A percentile compares a stretch with the other conserved stretches of the same genome.
Conservation (phyloP, 805 yeast species). For the Metschnikowia kunwiensis region DNA sequence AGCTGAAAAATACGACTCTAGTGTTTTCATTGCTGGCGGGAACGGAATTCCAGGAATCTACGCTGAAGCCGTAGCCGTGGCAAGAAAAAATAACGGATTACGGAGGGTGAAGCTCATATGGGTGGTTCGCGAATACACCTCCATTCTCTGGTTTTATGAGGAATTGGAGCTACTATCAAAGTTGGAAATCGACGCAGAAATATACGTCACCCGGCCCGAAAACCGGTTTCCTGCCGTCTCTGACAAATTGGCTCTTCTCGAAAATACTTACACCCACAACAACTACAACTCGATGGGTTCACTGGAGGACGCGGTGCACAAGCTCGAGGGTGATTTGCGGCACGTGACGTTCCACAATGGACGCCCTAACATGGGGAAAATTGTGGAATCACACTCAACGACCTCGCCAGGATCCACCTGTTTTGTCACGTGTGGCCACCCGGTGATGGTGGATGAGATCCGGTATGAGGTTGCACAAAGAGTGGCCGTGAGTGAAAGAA, state of each 20-base stretch:
- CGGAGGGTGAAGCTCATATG: constrained; percentile 50
- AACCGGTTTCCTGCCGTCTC: neutral
- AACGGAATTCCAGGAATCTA: constrained; percentile 42
- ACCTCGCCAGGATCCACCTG: constrained; percentile 15
- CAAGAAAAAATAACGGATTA: neutral
- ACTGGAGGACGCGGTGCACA: constrained; percentile 4
- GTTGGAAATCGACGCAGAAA: constrained; percentile 26
- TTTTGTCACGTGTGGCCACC: constrained; percentile 34
- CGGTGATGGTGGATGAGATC: constrained; percentile 32
- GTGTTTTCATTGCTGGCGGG: constrained; percentile 40
- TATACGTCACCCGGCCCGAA: constrained; percentile 14
- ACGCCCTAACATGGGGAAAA: constrained; percentile 14
- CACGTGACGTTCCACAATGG: constrained; percentile 15
- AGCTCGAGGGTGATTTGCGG: constrained; percentile 8
- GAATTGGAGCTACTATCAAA: constrained; percentile 35
- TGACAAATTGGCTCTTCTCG: constrained; percentile 12
- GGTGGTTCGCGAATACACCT: constrained; percentile 54
- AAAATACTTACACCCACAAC: constrained; percentile 13
- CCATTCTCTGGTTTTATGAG: constrained; percentile 49
- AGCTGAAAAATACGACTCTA: constrained; percentile 25
- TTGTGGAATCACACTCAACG: constrained; percentile 5
- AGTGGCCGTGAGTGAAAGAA: constrained; percentile 5
- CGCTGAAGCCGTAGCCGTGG: constrained; percentile 27
- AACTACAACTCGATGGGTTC: constrained; percentile 1
- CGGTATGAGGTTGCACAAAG: constrained; percentile 19